Evolutionary conservation across 116 monocot genomes (phyloP).

Genomic region (Iris pallida): DNA sequence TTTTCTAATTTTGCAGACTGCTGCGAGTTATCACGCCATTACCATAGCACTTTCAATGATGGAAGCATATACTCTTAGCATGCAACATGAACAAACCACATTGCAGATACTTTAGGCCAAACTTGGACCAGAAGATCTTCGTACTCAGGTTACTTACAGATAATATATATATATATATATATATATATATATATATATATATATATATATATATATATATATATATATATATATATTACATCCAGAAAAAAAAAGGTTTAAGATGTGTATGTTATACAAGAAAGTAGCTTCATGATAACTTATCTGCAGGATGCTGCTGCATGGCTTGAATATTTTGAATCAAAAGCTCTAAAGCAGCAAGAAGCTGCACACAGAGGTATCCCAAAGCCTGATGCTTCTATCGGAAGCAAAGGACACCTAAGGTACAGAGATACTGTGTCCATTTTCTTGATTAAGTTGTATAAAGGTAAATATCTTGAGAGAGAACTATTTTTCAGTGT

Average conservation of each 20-base stretch:
- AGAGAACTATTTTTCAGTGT: slow-evolving; percentile 71
- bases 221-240: no score
- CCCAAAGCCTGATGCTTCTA: slow-evolving; percentile 91
- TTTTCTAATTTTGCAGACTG: slow-evolving; percentile 87
- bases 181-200: no score
- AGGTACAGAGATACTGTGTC: slow-evolving; percentile 46
- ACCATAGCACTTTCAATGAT: slow-evolving; percentile 98
- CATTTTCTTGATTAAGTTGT: background rate
- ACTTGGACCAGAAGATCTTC: slow-evolving; percentile 84
- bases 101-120: slow-evolving; percentile 83
- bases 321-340: no score
- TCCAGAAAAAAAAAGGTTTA: no score
- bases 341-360: no score
- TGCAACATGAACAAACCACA: slow-evolving; percentile 96
- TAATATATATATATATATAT: no score
- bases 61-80: slow-evolving; percentile 90
- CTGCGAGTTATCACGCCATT: slow-evolving; percentile 99
- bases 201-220: no score
- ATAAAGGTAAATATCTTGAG: slow-evolving; percentile 19
- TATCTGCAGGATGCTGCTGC: no score
- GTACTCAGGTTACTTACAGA: slow-evolving; percentile 98
- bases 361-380: slow-evolving; percentile 84
- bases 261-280: no score
- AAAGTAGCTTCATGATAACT: no score
- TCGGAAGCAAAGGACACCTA: slow-evolving; percentile 95